A percentile compares a stretch with the other conserved stretches of the same genome.
phyloP scores from a whole-genome alignment of 1,284 basidiomycete genomes.

The Ustilago sp. region DNA sequence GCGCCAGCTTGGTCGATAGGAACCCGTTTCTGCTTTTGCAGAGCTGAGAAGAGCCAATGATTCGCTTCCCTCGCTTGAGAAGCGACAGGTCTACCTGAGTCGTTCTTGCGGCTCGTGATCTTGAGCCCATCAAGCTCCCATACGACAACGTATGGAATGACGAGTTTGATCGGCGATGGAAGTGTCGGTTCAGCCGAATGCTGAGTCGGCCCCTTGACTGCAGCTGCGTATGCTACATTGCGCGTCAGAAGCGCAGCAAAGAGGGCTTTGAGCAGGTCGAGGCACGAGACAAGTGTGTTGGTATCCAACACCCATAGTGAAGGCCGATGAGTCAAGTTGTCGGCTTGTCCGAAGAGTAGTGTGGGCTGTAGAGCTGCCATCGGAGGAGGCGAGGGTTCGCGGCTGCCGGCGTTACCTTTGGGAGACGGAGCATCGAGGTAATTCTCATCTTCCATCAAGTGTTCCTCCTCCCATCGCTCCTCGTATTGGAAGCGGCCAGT shows the following conservation, averaged over 20 bases:
- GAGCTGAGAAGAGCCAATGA: conserved; percentile 44
- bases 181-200: conserved; percentile 1
- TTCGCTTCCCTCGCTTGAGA: conserved; percentile 46
- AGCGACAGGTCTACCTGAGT: conserved; percentile 31
- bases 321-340: conserved; percentile 6
- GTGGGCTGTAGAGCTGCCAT: conserved; percentile 22
- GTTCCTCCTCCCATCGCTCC: conserved; percentile 50
- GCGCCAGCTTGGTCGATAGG: conserved; percentile 29
- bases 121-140: conserved; percentile 52
- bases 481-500: conserved; percentile 28
- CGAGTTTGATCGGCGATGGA: conserved; percentile 43
- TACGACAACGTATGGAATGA: conserved; percentile 43
- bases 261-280: conserved; percentile 48
- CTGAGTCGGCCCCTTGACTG: conserved; percentile 7
- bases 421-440: neutral
- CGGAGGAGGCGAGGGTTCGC: conserved; percentile 12
- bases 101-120: conserved; percentile 28
- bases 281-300: conserved; percentile 50
- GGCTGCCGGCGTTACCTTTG: neutral
- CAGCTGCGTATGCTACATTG: conserved; percentile 27
- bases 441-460: conserved; percentile 50
- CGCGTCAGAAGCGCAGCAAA: conserved; percentile 45
- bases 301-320: conserved; percentile 53
- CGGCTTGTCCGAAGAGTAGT: neutral
- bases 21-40: conserved; percentile 49